A percentile compares a stretch with the other conserved stretches of the same genome.
These are phyloP conservation scores for Ascochyta pisi DNA, from an alignment of 2,329 filamentous ascomycete species.

Conservation along the genomic window DNA sequence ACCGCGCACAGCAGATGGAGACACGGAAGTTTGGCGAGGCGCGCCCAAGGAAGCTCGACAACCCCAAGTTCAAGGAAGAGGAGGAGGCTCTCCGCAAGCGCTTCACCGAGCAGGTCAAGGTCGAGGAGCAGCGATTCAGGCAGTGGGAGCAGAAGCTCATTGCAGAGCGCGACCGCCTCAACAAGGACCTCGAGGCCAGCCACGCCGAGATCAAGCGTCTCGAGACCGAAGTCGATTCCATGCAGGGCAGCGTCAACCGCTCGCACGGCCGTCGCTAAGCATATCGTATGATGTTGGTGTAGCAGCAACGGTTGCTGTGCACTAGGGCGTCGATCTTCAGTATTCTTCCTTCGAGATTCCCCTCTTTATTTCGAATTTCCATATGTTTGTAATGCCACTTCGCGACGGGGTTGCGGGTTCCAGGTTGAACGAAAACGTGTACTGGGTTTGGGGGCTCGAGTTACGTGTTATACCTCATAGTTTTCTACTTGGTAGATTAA, in stretches of 20 bases:
- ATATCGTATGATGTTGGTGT: constrained; percentile 9
- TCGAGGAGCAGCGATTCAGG: constrained; percentile 98
- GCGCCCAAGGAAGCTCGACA: constrained; percentile 95
- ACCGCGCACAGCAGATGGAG: constrained; percentile 99
- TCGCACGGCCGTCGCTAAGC: constrained; percentile 88
- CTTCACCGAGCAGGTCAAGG: constrained; percentile 99
- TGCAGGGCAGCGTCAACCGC: constrained; percentile 89
- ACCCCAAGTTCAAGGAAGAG: constrained; percentile 99
- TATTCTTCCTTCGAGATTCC: constrained; percentile 50
- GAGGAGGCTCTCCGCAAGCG: constrained; percentile 98
- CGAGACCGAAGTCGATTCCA: constrained; percentile 88
- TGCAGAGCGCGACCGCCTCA: constrained; percentile 95
- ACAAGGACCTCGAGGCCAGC: constrained; percentile 99
- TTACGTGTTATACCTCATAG: constrained; percentile 15
- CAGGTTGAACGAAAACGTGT: constrained; percentile 15
- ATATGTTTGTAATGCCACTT: constrained; percentile 53
- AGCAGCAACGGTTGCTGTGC: constrained; percentile 22
- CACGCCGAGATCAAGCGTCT: constrained; percentile 90
- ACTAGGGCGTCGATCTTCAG: constrained; percentile 26
- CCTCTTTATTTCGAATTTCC: constrained; percentile 44
- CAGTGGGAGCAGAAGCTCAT: constrained; percentile 99
- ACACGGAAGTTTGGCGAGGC: constrained; percentile 99
- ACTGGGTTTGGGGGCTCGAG: constrained; percentile 18
- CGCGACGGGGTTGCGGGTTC: constrained; percentile 32
- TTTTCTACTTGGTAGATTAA: constrained; percentile 22